phyloP scores from a whole-genome alignment of 1,284 basidiomycete species.

The Cerioporus squamosus region DNA sequence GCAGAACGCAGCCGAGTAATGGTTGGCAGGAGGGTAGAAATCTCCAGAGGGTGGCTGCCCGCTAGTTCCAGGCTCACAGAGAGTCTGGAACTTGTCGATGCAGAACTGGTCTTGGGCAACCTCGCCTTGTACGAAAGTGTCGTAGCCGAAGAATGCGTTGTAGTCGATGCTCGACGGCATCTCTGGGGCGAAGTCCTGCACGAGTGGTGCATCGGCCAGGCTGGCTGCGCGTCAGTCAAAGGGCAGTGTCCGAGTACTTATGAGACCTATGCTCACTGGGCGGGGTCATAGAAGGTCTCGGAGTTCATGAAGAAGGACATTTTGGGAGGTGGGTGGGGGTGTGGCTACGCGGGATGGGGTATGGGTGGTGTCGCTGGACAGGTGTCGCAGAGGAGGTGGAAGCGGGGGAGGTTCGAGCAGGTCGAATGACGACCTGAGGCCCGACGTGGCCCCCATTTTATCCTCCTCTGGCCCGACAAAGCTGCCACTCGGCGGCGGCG shows the following conservation, averaged over 20 bases:
- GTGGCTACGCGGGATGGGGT: neutral
- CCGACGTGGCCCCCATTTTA: neutral
- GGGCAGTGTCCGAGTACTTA: neutral
- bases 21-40: neutral
- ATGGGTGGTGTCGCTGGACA: slow-evolving; percentile 1
- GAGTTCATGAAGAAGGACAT: neutral
- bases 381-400: neutral
- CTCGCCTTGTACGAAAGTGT: neutral
- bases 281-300: neutral
- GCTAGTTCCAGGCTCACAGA: too few species aligned
- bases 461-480: neutral
- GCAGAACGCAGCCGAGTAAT: neutral
- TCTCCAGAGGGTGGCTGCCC: too few species aligned
- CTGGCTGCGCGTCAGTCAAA: neutral
- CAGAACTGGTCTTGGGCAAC: too few species aligned
- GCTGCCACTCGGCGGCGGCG: neutral
- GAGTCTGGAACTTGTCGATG: too few species aligned
- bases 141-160: neutral
- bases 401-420: neutral
- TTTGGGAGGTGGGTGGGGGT: neutral
- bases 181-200: neutral
- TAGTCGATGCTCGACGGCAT: neutral
- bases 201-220: neutral
- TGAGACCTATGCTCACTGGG: neutral
- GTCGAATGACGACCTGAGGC: neutral